These are phyloP conservation scores for Pythium scleroteichum DNA, from an alignment of 352 stramenopile genomes.

Conservation along the genomic window DNA sequence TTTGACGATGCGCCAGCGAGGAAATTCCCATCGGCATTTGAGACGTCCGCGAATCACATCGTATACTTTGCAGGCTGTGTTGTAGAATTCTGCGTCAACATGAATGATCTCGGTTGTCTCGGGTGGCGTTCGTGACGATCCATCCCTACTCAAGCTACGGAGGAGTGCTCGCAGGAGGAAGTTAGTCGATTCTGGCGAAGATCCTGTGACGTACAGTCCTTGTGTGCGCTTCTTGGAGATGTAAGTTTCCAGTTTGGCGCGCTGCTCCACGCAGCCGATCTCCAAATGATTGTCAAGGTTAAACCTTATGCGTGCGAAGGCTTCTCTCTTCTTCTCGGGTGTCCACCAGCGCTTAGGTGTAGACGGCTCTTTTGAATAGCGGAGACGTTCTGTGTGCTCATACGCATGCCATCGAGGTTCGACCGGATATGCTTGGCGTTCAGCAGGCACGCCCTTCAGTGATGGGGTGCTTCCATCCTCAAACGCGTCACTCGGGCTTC, in stretches of 20 bases:
- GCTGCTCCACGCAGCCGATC: neutral
- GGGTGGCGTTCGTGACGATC: neutral
- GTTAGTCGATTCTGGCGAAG: neutral
- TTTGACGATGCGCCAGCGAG: constrained; percentile 3
- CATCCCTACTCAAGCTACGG: too few relatives aligned
- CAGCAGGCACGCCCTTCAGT: too few relatives aligned
- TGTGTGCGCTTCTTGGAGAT: neutral
- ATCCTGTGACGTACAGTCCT: constrained; percentile 7
- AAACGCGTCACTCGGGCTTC: too few relatives aligned
- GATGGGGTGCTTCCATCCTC: too few relatives aligned
- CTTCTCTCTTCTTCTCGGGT: constrained; percentile 2
- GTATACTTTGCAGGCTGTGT: constrained; percentile 1
- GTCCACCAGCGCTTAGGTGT: neutral
- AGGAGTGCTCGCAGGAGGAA: neutral
- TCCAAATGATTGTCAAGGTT: constrained; percentile 8
- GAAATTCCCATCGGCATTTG: constrained; percentile 1
- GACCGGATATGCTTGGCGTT: too few relatives aligned
- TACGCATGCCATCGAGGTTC: too few relatives aligned
- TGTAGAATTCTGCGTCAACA: constrained; percentile 11
- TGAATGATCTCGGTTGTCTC: neutral
- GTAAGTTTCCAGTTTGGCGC: too few relatives aligned
- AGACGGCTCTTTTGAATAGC: too few relatives aligned
- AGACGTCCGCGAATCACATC: constrained; percentile 1
- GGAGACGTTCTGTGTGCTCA: too few relatives aligned
- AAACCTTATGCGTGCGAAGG: constrained; percentile 4